Percentiles rank a stretch among this genome's conserved stretches.
Conservation (phyloP, 352 stramenopile species). For the Globisporangium nagaii region DNA sequence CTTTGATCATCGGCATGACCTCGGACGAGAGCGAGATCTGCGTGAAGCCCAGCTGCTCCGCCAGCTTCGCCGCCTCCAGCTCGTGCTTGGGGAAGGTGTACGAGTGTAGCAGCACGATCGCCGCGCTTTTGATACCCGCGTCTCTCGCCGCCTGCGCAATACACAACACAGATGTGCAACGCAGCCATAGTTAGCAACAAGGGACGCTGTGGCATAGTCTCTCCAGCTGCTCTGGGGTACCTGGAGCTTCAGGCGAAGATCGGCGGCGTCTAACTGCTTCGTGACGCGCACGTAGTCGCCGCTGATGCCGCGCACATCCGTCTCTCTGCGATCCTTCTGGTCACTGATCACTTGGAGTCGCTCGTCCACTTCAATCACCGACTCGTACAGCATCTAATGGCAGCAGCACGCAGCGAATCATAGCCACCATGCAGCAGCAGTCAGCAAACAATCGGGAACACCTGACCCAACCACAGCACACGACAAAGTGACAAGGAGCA, state of each 20-base stretch:
- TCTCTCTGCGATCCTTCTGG: constrained; percentile 39
- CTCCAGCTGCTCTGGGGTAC: too few relatives aligned
- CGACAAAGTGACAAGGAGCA: neutral
- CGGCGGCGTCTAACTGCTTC: constrained; percentile 72
- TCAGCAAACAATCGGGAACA: neutral
- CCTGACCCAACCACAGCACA: neutral
- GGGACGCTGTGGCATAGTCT: too few relatives aligned
- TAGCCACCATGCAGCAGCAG: neutral
- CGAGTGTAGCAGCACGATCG: constrained; percentile 94
- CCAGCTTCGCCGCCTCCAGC: constrained; percentile 83
- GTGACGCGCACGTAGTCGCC: constrained; percentile 87
- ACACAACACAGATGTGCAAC: neutral
- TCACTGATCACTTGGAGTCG: constrained; percentile 90
- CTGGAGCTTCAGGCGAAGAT: constrained; percentile 83
- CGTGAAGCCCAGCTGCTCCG: constrained; percentile 90
- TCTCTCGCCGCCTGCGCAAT: constrained; percentile 37
- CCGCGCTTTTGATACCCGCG: constrained; percentile 90
- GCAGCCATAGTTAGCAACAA: too few relatives aligned
- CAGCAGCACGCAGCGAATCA: constrained; percentile 1
- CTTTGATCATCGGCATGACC: constrained; percentile 98
- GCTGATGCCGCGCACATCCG: constrained; percentile 79
- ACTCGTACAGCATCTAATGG: constrained; percentile 92
- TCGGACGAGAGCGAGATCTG: constrained; percentile 89
- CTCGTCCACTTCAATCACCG: constrained; percentile 96
- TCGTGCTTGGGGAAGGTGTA: constrained; percentile 97